phyloP scores from a whole-genome alignment of 345 rosid species.

The Cochlearia excelsa region DNA sequence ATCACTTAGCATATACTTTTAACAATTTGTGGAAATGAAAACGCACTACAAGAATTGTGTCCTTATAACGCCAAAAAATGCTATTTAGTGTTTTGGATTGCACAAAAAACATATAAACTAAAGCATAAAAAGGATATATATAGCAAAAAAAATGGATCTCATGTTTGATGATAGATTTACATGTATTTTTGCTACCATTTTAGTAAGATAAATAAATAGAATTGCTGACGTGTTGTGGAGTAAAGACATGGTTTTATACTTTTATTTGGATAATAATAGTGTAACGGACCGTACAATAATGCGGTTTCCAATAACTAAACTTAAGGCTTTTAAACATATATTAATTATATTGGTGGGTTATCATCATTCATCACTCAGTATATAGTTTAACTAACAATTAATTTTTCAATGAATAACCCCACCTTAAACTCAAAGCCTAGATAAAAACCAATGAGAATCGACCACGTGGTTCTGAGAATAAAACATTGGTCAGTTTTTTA shows the following conservation, averaged over 20 bases:
- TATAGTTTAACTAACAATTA: constrained; percentile 19
- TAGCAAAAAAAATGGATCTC: too few relatives aligned
- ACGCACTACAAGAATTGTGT: too few relatives aligned
- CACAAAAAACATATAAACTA: too few relatives aligned
- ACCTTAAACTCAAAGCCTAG: constrained; percentile 39
- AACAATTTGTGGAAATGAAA: too few relatives aligned
- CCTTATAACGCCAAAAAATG: too few relatives aligned
- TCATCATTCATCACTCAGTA: constrained; percentile 21
- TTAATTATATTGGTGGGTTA: too few relatives aligned
- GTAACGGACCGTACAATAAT: constrained; percentile 30
- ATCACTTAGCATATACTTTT: too few relatives aligned
- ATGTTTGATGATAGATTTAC: too few relatives aligned
- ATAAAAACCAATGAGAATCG: constrained; percentile 28
- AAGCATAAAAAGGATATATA: too few relatives aligned
- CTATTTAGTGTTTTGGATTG: too few relatives aligned
- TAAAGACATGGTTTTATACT: background rate
- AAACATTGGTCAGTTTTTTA: too few relatives aligned
- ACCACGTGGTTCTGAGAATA: constrained; percentile 44
- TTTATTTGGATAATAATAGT: constrained; percentile 27
- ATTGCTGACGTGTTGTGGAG: constrained; percentile 15
- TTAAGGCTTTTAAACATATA: constrained; percentile 11
- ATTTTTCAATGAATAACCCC: constrained; percentile 34
- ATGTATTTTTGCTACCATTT: too few relatives aligned
- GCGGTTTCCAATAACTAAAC: constrained; percentile 17
- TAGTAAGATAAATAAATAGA: background rate